Evolutionary conservation across 2,329 filamentous ascomycete species (phyloP), one percentile per base, ranked within the genome.

Genomic region (Parastagonospora nodorum): DNA sequence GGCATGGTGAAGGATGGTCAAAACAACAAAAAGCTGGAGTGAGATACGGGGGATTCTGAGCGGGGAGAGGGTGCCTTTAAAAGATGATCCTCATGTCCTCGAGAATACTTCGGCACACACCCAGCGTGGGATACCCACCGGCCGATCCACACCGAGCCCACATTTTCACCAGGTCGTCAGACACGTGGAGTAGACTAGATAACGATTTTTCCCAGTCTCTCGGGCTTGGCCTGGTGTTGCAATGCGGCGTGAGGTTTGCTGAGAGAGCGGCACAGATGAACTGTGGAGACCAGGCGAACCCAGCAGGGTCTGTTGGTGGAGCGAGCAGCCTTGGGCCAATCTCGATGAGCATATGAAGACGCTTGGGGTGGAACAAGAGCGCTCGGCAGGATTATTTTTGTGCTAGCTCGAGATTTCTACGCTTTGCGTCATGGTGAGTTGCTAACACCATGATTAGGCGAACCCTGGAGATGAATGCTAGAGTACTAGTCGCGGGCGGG

Each of bases 161-260:
- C 62, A 55, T 45, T 58, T 57, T 51, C 55, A 52, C 28, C 49
- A 40, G 51, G 49, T 50, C 36, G 55, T 53, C 61, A 56, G 60
- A 64, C 58, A 55, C 55, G 54, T 64, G 61, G 61, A 62, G 60
- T 44, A 58, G 48, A 66, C 61, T 66, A 66, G 61, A 61, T 58
- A 63, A 65, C 53, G 56, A 62, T 37, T 63, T 64, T 66, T 63
- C 53, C 19, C 53, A 62, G 46, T 51, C 60, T 60, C 53, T 59
- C 60, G 63, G 61, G 55, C 61, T 65, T 65, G 62, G 61, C 61
- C 16, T 60, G 60, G 53, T 58, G 63, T 65, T 60, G 63, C 55
- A 57, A 52, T 52, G 55, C 46, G 52, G 53, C 51, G 51, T 57
- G 53, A 56, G 48, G 50, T 53, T 24, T 51, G 38, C 48, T 58